Conservation (phyloP, 768 basidiomycete species). For the Lactarius tabidus region DNA sequence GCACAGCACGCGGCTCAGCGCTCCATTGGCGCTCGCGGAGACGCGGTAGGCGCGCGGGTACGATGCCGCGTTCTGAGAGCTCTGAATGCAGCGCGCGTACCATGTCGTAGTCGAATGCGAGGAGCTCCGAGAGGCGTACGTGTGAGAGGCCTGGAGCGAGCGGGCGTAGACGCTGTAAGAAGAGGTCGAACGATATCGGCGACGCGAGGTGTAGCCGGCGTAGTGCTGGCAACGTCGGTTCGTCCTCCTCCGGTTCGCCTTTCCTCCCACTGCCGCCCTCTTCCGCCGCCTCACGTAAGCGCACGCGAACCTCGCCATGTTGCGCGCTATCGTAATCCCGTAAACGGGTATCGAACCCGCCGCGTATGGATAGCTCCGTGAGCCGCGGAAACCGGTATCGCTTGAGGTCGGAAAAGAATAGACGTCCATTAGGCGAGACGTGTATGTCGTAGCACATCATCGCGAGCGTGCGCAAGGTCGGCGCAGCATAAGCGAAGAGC, state of each 20-base stretch:
- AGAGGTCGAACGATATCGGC: slow-evolving; percentile 23
- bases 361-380: slow-evolving; percentile 23
- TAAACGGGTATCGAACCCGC: slow-evolving; percentile 23
- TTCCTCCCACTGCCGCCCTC: not conserved
- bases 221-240: slow-evolving; percentile 12
- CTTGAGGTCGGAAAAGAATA: slow-evolving; percentile 24
- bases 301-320: not conserved
- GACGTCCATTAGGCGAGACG: slow-evolving; percentile 21
- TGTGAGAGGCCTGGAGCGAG: slow-evolving; percentile 20
- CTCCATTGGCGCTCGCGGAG: slow-evolving; percentile 16
- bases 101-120: slow-evolving; percentile 24
- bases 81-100: slow-evolving; percentile 20
- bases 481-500: slow-evolving; percentile 22
- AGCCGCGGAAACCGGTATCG: slow-evolving; percentile 17
- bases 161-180: slow-evolving; percentile 22
- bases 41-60: slow-evolving; percentile 13
- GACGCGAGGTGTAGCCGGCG: slow-evolving; percentile 24
- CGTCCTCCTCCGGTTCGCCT: not conserved
- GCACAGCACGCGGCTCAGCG: slow-evolving; percentile 17
- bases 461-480: slow-evolving; percentile 23
- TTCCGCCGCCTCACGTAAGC: not conserved
- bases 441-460: slow-evolving; percentile 26
- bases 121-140: slow-evolving; percentile 25
- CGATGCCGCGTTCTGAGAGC: slow-evolving; percentile 24
- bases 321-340: slow-evolving; percentile 13